phyloP scores from a whole-genome alignment of 768 basidiomycete species.

The Cantharellus cinnabarinus region DNA sequence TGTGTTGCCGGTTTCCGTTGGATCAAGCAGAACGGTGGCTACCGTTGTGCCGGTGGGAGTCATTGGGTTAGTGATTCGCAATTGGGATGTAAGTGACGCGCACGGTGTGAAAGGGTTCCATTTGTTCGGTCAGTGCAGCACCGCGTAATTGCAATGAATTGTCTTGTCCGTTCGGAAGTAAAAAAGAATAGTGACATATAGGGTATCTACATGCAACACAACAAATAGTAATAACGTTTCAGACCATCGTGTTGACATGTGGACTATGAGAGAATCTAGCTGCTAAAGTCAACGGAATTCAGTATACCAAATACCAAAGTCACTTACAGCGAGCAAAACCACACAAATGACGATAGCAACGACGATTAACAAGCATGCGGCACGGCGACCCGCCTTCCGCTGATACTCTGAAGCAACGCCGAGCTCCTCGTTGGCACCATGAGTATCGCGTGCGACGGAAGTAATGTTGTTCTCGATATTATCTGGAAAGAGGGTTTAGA shows the following conservation, averaged over 20 bases:
- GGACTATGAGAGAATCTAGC: no score
- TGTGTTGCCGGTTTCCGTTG: conserved; percentile 29
- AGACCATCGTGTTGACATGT: no score
- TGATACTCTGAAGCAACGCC: conserved; percentile 83
- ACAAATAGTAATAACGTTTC: no score
- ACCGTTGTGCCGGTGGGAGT: conserved; percentile 27
- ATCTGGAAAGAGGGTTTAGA: conserved; percentile 27
- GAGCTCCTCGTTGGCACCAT: conserved; percentile 68
- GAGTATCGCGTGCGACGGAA: conserved; percentile 64
- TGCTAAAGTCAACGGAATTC: no score
- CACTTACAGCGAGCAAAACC: conserved; percentile 77
- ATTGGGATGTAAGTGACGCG: neutral
- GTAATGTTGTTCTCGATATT: conserved; percentile 90
- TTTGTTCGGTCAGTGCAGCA: no score
- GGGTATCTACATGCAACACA: no score
- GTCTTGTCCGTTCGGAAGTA: no score
- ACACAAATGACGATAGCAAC: conserved; percentile 70
- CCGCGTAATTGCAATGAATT: no score
- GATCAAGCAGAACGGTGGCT: conserved; percentile 23
- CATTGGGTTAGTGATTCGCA: conserved; percentile 19
- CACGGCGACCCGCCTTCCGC: conserved; percentile 76
- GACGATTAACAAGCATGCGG: conserved; percentile 76
- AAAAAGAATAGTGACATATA: no score
- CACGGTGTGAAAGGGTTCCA: neutral
- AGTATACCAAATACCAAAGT: neutral